These are phyloP conservation scores for Gyrodon lividus DNA, from an alignment of 768 basidiomycete species.

Conservation along the genomic window DNA sequence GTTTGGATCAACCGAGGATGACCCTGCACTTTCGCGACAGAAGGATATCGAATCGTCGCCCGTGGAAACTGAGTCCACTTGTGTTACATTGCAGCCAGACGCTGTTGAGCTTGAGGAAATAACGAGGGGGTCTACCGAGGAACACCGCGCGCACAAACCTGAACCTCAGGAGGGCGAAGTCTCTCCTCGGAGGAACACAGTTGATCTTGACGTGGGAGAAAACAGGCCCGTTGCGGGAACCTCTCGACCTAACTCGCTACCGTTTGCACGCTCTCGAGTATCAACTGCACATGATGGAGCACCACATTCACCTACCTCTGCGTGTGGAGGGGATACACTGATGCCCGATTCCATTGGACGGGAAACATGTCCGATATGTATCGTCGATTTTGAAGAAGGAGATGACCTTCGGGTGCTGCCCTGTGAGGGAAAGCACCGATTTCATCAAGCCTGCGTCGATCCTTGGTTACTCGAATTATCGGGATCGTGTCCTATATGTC, in stretches of 20 bases:
- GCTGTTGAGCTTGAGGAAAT: constrained; percentile 15
- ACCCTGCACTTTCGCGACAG: constrained; percentile 6
- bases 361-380: constrained; percentile 93
- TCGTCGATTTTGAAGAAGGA: constrained; percentile 90
- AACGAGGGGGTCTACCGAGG: neutral
- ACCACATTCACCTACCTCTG: neutral
- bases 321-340: constrained; percentile 37
- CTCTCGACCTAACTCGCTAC: constrained; percentile 3
- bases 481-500: constrained; percentile 87
- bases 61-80: neutral
- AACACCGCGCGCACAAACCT: neutral
- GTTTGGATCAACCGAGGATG: constrained; percentile 48
- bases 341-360: constrained; percentile 69
- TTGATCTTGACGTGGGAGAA: neutral
- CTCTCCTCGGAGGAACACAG: neutral
- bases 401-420: constrained; percentile 90
- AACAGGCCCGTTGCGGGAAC: constrained; percentile 7
- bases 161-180: neutral
- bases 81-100: neutral
- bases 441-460: constrained; percentile 89
- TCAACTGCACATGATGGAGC: neutral
- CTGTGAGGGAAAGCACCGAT: constrained; percentile 87
- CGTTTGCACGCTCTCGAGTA: neutral
- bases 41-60: constrained; percentile 35
- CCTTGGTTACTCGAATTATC: constrained; percentile 91